Evolutionary conservation across 2,329 filamentous ascomycete genomes (phyloP), one percentile per base, ranked within the genome.

Genomic region (Endocalyx cinctus): DNA sequence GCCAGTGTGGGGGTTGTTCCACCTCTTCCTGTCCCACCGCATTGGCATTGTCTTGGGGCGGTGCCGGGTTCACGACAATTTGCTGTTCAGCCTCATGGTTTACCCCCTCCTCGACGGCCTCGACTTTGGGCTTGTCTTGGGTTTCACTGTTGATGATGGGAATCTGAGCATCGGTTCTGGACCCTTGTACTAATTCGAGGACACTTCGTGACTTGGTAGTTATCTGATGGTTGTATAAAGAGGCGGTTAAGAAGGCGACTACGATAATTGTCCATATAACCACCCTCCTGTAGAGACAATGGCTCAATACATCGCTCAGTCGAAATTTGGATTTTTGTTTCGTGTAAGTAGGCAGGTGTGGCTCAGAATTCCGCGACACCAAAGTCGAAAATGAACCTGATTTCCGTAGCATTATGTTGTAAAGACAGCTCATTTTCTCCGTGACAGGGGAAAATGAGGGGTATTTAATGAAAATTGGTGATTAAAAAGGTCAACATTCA

Each of bases 251-350:
- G 14, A 76, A 48, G 22, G 60, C 40, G 29, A 67, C 52, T 31
- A 64, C 48, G 11, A 62, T 53, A n/a, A 67, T 39, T 5, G 58
- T 59, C 72, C 72, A 76, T 49, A 72, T 55, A 27, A 75, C 52
- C 14, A 76, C 60, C 34, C 72, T 62, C 25, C 70, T 64, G 46
- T 74, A 74, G 22, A 74, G 57, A 44, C 66, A 72, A 46, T 72
- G 66, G 11, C 70, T 59, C n/a, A 77, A 49, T 10, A 76, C 43
- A 6, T 66, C 55, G 39, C 63, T 64, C 15, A 72, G 50, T 34
- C 64, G 56, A 30, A 70, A 52, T 34, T 54, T 60, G 13, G 60
- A 52, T 42, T 63, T 60, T 30, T 62, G 48, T 33, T 58, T 50
- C 10, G 34, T 47, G 28, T 55, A 40, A 3, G 48, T 39, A 5